phyloP scores from a whole-genome alignment of 2,329 filamentous ascomycete genomes.

The Botrytis squamosa region DNA sequence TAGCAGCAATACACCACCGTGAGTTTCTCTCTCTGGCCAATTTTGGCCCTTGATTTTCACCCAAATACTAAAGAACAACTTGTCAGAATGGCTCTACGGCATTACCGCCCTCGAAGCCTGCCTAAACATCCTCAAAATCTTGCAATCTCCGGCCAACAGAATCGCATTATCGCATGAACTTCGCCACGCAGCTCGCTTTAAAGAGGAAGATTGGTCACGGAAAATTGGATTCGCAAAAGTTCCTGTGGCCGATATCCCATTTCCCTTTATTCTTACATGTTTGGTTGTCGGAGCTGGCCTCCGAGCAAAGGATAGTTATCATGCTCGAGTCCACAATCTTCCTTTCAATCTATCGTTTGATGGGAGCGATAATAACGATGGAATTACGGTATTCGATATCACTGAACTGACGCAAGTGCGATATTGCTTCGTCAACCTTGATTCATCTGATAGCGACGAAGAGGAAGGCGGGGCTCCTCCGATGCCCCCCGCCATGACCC shows the following conservation, averaged over 20 bases:
- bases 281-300: neutral
- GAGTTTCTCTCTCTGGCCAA: neutral
- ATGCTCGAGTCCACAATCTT: neutral
- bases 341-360: neutral
- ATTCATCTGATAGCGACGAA: slow-evolving; percentile 2
- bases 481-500: neutral
- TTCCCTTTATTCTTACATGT: slow-evolving; percentile 10
- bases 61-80: neutral
- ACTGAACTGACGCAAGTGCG: slow-evolving; percentile 21
- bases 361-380: slow-evolving; percentile 27
- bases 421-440: slow-evolving; percentile 30
- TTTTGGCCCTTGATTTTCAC: neutral
- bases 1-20: slow-evolving; percentile 30
- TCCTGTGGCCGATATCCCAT: neutral
- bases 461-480: neutral
- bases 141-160: slow-evolving; percentile 26
- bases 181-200: neutral
- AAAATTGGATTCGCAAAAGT: neutral
- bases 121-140: slow-evolving; percentile 24
- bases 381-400: slow-evolving; percentile 35
- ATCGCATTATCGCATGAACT: slow-evolving; percentile 30
- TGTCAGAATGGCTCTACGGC: slow-evolving; percentile 1
- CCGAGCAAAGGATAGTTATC: neutral
- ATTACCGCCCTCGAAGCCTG: slow-evolving; percentile 23
- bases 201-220: neutral